Evolutionary conservation across 2,329 filamentous ascomycete species (phyloP).

Genomic region (Dichotomopilus funicola): DNA sequence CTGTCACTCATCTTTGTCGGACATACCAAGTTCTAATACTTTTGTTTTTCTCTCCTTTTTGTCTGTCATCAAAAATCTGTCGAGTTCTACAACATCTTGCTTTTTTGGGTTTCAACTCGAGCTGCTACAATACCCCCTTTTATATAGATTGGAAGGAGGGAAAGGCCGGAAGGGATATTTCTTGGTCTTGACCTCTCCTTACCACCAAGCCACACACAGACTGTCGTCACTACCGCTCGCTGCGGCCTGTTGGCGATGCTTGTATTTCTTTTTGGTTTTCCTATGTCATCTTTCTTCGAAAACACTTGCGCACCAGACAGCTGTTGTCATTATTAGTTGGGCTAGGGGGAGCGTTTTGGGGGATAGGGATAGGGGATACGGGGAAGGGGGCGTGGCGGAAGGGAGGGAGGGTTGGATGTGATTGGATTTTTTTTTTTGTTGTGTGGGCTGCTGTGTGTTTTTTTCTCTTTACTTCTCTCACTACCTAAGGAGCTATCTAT

Average conservation of each 20-base stretch:
- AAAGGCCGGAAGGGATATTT: slow-evolving; percentile 3
- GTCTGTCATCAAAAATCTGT: not conserved
- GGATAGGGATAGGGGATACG: too few species aligned
- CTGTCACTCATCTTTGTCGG: slow-evolving; percentile 1
- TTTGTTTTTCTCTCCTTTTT: not conserved
- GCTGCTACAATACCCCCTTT: slow-evolving; percentile 4
- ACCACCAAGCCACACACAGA: too few species aligned
- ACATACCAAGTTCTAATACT: slow-evolving; percentile 9
- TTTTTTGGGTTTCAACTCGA: not conserved
- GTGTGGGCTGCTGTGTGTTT: too few species aligned
- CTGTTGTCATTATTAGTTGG: not conserved
- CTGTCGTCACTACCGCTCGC: not conserved
- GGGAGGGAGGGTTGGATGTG: too few species aligned
- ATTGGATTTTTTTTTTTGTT: too few species aligned
- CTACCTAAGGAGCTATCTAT: too few species aligned
- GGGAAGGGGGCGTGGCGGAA: too few species aligned
- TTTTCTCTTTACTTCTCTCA: too few species aligned
- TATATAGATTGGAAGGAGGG: slow-evolving; percentile 8
- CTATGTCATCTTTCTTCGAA: not conserved
- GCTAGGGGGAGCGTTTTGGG: too few species aligned
- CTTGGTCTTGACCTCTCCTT: not conserved
- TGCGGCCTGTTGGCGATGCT: not conserved
- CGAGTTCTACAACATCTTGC: not conserved
- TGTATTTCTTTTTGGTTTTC: not conserved
- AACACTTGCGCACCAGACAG: not conserved